Percentiles rank a stretch among this genome's conserved stretches.
Conservation (phyloP, 2,329 filamentous ascomycete species). For the Pestalotiopsis sp. region DNA sequence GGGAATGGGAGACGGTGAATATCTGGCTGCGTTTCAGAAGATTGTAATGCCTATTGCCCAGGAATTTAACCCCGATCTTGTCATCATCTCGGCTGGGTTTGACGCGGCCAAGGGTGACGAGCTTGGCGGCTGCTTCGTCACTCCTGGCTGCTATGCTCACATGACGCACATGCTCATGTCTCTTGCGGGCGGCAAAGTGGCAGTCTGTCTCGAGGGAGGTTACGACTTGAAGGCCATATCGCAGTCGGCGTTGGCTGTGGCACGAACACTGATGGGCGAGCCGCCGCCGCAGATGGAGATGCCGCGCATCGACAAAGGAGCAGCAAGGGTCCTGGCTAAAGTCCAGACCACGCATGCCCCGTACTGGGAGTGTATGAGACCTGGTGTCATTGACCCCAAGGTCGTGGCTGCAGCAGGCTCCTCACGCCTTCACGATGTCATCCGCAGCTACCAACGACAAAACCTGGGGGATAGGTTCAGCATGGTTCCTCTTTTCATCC, state of each 20-base stretch:
- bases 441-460: slow-evolving; percentile 76
- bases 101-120: slow-evolving; percentile 94
- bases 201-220: slow-evolving; percentile 92
- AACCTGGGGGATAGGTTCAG: slow-evolving; percentile 71
- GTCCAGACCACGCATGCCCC: slow-evolving; percentile 65
- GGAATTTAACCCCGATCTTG: slow-evolving; percentile 91
- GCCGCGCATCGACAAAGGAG: slow-evolving; percentile 60
- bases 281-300: slow-evolving; percentile 70
- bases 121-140: slow-evolving; percentile 89
- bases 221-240: slow-evolving; percentile 96
- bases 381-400: slow-evolving; percentile 60
- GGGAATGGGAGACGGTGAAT: slow-evolving; percentile 94
- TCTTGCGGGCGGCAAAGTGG: slow-evolving; percentile 84
- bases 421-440: slow-evolving; percentile 75
- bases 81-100: slow-evolving; percentile 94
- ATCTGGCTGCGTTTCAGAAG: slow-evolving; percentile 93
- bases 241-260: slow-evolving; percentile 87
- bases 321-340: slow-evolving; percentile 57
- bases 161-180: slow-evolving; percentile 99
- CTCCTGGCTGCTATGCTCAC: slow-evolving; percentile 89
- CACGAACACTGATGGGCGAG: slow-evolving; percentile 92
- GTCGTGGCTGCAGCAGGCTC: slow-evolving; percentile 57
- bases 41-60: slow-evolving; percentile 95
- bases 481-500: slow-evolving; percentile 82
- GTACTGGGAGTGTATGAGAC: slow-evolving; percentile 89